Base-by-base conservation (phyloP, 2,329 filamentous ascomycete genomes). In the Trichoderma harzianum region DNA sequence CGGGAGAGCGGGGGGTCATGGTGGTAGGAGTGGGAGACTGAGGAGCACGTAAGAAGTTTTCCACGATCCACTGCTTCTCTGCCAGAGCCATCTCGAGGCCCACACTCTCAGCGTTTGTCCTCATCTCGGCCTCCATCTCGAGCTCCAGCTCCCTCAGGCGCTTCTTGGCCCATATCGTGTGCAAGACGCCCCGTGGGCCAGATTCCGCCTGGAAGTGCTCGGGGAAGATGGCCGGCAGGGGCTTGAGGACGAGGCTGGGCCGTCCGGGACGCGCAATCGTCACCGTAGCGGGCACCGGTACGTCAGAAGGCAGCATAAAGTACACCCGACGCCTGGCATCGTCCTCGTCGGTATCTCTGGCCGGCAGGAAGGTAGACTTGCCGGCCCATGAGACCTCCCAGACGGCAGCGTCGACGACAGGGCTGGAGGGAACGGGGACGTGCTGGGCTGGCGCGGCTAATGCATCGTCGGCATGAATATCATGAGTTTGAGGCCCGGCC, bases 161-260 rank as follows among this genome's bases (percentile, higher is more conserved):
- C 80, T 93, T 91, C 84, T 94, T 94, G 21, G 93, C 95, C 94
- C 95, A 98, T 72, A 95, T 90, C 2, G 93, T 97, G 79, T 97
- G 95, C 72, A 97, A 82, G 2, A 97, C 93, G 2, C 94, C 94
- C 74, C 93, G 92, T 76, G 91, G 90, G 7, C 93, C 93, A 0
- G 90, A 88, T 26, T 89, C 91, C 4, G 88, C 87, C 1, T 92
- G 91, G 28, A 97, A 84, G 72, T 92, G 91, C 0, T 91, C 89
- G 1, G 93, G 91, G 78, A 95, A 97, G 75, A 97, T 95, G 36
- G 94, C 94, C 0, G 94, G 94, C 65, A 97, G 84, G 1, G 94
- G 93, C 78, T 95, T 95, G 14, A 94, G 90, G 55, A 88, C 79
- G 24, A 89, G 85, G 78, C 82, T 72, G 73, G 80, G 76, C 72